Base-by-base conservation (phyloP, 2,329 filamentous ascomycete genomes). In the Teratosphaeria zuluensis region DNA sequence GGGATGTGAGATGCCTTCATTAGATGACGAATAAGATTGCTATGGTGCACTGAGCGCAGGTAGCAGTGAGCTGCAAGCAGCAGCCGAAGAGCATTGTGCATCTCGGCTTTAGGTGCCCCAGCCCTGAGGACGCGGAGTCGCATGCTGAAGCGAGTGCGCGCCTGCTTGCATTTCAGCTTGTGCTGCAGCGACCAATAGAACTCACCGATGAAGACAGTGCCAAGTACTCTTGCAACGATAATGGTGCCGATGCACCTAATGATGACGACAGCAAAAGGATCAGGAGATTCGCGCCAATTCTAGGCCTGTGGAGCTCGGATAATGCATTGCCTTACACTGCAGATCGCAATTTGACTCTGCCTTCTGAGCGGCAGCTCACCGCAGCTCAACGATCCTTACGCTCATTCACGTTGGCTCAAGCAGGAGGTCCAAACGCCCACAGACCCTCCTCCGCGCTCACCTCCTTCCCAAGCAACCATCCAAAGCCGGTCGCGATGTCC, bases 391-490 rank as follows among this genome's bases (percentile, higher is more conserved):
- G 35, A 12, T 42, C 35, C 11, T 16, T 42, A 11, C 35, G 35
- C 35, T 42, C 33, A 42, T 42, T 14, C 9, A 16, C 16, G 35
- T 5, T 14, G 12, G 16, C 16, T 19, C 21, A 52, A 11, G 30
- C 52, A 31, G 52, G 12, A 19, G 21, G 21, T 21, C 19, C 52
- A n/a, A 53, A 31, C 19, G 52, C 28, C 52, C 11, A 2, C 28
- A 53, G 16, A 6, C 28, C 56, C 21, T 66, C 58, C 54, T 63
- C 61, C 4, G 53, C 57, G 11, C 56, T 57, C 4, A 63, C 28
- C 9, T 63, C 58, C 52, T 66, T 63, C 3, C 61, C 66, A 46
- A 74, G 54, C n/a, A 75, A 61, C 73, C 73, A 75, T 1, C 64
- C 66, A n/a, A 74, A 56, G 0, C 71, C 72, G n/a, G 64, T 61